Evolutionary conservation across 495 filamentous ascomycete genomes (phyloP), one percentile per base, ranked within the genome.

Genomic region (Talaromyces nanjingensis): DNA sequence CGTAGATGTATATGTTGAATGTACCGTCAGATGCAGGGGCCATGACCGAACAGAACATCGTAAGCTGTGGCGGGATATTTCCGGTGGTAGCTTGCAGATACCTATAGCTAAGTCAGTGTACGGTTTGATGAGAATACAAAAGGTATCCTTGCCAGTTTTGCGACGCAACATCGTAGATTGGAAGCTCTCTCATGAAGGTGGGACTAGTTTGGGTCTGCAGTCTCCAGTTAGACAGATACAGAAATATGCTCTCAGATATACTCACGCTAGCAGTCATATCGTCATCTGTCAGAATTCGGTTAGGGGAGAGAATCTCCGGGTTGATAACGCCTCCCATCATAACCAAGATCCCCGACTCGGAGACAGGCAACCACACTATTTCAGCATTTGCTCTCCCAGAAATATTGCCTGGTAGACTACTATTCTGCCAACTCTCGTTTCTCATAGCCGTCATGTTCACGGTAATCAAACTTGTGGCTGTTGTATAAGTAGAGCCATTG

Each of bases 1-100:
- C 86, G 64, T 89, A 89, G 58, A 83, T 84, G 70, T 88, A 89
- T 57, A 89, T 86, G 69, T 85, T 84, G 72, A 79, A 79, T 63
- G 81, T 83, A 18, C 67, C 68, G 65, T 89, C 86, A 49, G 74
- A 65, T 5, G 86, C 84, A 9, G 81, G 66, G 2, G 81, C 84
- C 34, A 85, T 76, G 3, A 87, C 81, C 29, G 86, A 82, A 67
- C 85, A 88, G 16, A 85, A 84, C 64, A 80, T 76, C 4, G 85
- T 77, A 16, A 77, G 71, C 63, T 75, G 62, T 12, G 73, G 69
- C 14, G 84, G 86, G n/a, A 63, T 68, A 1, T 76, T 70, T 9
- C 76, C 81, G 2, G 67, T 67, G 0, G 85, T 83, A 11, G 73
- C 65, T 68, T 89, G 86, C 24, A 75, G 73, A 63, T 85, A 64